Base-by-base conservation (phyloP, 768 basidiomycete genomes). In the Steccherinum ochraceum region DNA sequence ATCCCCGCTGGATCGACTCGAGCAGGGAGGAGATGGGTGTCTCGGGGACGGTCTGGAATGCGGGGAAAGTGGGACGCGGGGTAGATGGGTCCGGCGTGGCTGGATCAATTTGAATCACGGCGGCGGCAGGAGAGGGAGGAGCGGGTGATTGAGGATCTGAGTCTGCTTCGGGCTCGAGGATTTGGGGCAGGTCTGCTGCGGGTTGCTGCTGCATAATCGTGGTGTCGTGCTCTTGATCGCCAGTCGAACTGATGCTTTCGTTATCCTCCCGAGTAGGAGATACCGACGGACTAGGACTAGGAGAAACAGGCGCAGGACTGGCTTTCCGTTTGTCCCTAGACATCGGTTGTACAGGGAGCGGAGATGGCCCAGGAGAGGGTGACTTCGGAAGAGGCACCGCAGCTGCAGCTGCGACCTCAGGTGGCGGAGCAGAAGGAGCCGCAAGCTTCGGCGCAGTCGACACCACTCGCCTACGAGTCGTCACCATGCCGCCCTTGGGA, bases 11-110 rank as follows among this genome's bases (percentile, higher is more conserved):
- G 50, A 87, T 87, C 2, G 83, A 61, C 45, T 60, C 58, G 20
- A 69, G 59, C 24, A 87, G 73, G 7, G 78, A 70, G 5, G 85
- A 84, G 45, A 87, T 87, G 2, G 85, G 85, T 24, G 85, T 86
- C 53, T 68, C 44, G 12, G 35, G 24, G 20, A 30, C 40, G 25
- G 23, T 47, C 30, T 35, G 44, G 25, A 21, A 24, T 24, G 10
- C 13, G 20, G 52, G 16, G 42, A 10, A 16, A 7, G 21, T 39
- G 30, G 30, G 30, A 11, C 25, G 19, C 10, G 50, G 48, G 24
- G 30, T 45, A 16, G 16, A 5, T 35, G 48, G 53, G 21, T 46
- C 21, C 16, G 42, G 24, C 4, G 24, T 18, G 12, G 35, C 42
- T 18, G 16, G 41, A 18, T 43, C 41, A 24, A 24, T 40, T 42